Percentiles rank a stretch among this genome's conserved stretches.
Conservation (phyloP, 208 protist genomes). For the Leptomonas seymouri region DNA sequence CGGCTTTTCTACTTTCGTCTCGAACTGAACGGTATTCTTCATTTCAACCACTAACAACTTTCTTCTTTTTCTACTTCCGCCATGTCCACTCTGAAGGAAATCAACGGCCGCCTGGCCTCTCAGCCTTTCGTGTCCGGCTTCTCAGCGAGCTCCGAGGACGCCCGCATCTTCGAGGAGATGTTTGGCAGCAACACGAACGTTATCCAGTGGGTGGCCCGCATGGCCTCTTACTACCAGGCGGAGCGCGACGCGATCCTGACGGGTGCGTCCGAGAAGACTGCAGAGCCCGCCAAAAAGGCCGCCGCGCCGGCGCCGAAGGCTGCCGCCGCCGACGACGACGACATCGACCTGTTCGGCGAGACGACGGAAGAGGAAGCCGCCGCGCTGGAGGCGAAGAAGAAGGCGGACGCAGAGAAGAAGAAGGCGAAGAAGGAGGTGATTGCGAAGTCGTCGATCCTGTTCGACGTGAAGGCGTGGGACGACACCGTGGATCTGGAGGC, state of each 20-base stretch:
- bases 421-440: conserved; percentile 82
- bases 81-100: conserved; percentile 86
- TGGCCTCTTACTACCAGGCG: conserved; percentile 91
- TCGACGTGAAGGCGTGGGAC: conserved; percentile 95
- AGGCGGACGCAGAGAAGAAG: conserved; percentile 81
- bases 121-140: conserved; percentile 87
- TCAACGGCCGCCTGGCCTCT: conserved; percentile 82
- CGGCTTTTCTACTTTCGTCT: not conserved
- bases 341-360: conserved; percentile 92
- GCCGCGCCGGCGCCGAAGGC: conserved; percentile 19
- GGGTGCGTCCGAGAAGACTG: conserved; percentile 32
- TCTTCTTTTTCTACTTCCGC: conserved; percentile 24
- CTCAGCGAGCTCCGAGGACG: conserved; percentile 83
- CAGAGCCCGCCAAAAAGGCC: conserved; percentile 32
- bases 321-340: conserved; percentile 78
- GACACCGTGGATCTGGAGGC: conserved; percentile 89
- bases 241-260: conserved; percentile 77
- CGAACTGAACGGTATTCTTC: not conserved
- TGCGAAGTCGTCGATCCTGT: conserved; percentile 91
- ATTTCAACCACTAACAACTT: not conserved
- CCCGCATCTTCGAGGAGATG: conserved; percentile 84
- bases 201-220: conserved; percentile 88
- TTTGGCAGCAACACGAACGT: conserved; percentile 78
- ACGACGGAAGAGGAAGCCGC: conserved; percentile 85
- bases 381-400: conserved; percentile 90